phyloP scores from a whole-genome alignment of 2,329 filamentous ascomycete genomes.

The Penicillium freii region DNA sequence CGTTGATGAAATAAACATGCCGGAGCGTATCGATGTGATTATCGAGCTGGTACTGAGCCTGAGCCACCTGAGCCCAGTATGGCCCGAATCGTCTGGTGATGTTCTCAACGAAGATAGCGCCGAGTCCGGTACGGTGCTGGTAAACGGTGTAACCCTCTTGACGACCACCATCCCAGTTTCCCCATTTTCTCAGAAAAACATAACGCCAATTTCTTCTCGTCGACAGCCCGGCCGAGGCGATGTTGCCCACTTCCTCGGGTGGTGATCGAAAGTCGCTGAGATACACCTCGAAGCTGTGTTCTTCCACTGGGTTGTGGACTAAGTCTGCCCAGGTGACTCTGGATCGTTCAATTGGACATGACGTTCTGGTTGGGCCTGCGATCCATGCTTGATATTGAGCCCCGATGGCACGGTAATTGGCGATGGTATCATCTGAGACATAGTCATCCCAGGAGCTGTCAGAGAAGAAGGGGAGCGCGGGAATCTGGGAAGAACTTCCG shows the following conservation, averaged over 20 bases:
- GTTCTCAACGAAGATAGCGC: conserved; percentile 1
- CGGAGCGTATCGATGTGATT: background rate
- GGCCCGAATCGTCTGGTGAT: background rate
- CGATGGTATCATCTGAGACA: background rate
- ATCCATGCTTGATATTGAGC: conserved; percentile 1
- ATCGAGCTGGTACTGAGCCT: background rate
- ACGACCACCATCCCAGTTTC: background rate
- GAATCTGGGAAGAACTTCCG: background rate
- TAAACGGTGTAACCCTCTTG: background rate
- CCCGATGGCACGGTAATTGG: background rate
- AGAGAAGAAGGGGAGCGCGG: rapidly evolving
- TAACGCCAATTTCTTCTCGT: background rate
- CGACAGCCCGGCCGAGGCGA: background rate
- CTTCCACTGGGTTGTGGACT: background rate
- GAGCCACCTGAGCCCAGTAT: background rate
- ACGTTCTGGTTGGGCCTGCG: background rate
- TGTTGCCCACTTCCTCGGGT: background rate
- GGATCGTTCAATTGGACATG: background rate
- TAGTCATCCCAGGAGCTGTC: background rate
- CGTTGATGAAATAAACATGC: background rate
- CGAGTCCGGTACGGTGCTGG: background rate
- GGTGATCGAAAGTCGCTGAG: background rate
- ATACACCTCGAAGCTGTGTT: background rate
- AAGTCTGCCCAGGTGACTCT: background rate
- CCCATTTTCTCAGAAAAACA: background rate